Evolutionary conservation across 495 filamentous ascomycete genomes (phyloP), one percentile per base, ranked within the genome.

Genomic region (Pseudoneurospora amorphoporcata): DNA sequence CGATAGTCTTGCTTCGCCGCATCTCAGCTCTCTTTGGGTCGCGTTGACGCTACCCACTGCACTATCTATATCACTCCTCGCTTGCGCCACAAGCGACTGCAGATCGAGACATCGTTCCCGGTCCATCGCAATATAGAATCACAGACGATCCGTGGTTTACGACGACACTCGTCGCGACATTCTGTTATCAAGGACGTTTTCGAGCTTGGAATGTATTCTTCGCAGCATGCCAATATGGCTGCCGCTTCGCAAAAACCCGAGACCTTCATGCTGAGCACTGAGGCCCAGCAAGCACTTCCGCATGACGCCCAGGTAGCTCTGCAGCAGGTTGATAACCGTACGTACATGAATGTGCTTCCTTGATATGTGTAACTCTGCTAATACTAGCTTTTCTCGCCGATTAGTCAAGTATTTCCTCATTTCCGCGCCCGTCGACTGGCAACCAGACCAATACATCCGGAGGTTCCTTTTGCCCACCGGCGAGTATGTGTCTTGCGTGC

Each of bases 331-430:
- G 95, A 99, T 82, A 98, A 98, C 81, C 84, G 95, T 99, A 87
- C 87, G 95, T 89, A 38, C 23, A 65, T 65, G 47, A 1, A 65
- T 65, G 0, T 6, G 29, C 12, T 68, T 43, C 47, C 40, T 39
- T 39, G 32, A 23, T 35, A 37, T 65, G 32, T 41, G 14, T 19
- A 37, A 37, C 53, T 14, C 32, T 61, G 69, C 75, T 76, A 76
- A 80, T 43, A 4, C 53, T 17, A 65, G 14, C 53, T 14, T 23
- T 39, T 42, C 32, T 12, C 38, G 2, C 38, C 45, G 17, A 70
- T 23, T 78, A 99, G 95, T 99, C 79, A 99, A 99, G 89, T 99
- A 98, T 82, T 99, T 99, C 86, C 92, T 99, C 82, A 94, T 99
- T 73, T 98, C 95, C 19, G 95, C 95, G 40, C 95, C 95, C 38